Evolutionary conservation across 2,329 filamentous ascomycete genomes (phyloP).

Genomic region (Colletotrichum endophyticum): DNA sequence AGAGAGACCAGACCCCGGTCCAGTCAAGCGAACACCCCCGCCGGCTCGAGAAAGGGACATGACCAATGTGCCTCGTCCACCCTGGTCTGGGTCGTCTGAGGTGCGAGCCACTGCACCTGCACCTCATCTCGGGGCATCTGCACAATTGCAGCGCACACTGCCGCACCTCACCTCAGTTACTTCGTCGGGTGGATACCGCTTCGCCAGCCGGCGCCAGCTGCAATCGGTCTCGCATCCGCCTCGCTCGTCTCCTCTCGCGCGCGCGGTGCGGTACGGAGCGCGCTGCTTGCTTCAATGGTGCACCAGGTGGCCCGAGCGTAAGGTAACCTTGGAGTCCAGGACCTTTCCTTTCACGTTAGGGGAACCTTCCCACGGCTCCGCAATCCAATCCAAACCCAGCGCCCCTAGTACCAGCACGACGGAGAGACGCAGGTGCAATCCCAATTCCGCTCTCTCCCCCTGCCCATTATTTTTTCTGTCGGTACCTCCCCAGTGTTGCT

Average conservation of each 20-base stretch:
- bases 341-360: constrained; percentile 18
- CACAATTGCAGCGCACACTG: background rate
- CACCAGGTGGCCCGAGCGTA: constrained; percentile 11
- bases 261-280: background rate
- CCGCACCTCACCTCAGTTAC: background rate
- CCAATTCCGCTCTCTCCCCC: background rate
- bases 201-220: background rate
- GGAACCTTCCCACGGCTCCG: constrained; percentile 18
- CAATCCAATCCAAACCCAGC: constrained; percentile 15
- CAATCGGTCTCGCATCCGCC: background rate
- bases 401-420: background rate
- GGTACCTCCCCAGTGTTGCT: background rate
- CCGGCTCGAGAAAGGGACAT: background rate
- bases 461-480: background rate
- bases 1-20: background rate
- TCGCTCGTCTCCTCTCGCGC: background rate
- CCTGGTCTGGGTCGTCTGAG: constrained; percentile 3
- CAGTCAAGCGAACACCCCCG: constrained; percentile 1
- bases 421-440: background rate
- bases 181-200: background rate
- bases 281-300: constrained; percentile 9
- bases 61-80: background rate
- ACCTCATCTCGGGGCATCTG: background rate
- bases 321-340: constrained; percentile 13
- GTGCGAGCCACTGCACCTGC: background rate